Evolutionary conservation across 768 basidiomycete genomes (phyloP).

Genomic region (Tylopilus intermedius): DNA sequence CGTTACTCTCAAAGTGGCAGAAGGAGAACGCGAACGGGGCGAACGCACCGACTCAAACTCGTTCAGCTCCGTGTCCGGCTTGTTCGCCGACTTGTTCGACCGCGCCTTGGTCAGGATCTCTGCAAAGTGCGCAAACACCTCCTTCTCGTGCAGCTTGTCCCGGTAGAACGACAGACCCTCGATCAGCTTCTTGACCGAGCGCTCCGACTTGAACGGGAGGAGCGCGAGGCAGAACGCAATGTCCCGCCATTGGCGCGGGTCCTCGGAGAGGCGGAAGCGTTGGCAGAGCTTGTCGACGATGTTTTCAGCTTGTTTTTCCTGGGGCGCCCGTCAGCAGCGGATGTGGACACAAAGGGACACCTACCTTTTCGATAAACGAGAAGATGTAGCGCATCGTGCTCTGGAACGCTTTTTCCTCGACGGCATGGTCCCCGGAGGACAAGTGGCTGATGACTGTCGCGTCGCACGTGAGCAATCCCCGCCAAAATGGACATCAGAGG

Average conservation of each 20-base stretch:
- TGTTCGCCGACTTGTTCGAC: conserved; percentile 86
- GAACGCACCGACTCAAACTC: conserved; percentile 81
- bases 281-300: conserved; percentile 98
- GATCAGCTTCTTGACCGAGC: conserved; percentile 92
- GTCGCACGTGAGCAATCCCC: not conserved
- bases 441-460: conserved; percentile 85
- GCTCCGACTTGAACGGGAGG: conserved; percentile 94
- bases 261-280: conserved; percentile 83
- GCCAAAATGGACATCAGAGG: not conserved
- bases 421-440: conserved; percentile 83
- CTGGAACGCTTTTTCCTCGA: conserved; percentile 90
- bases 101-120: conserved; percentile 92
- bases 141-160: conserved; percentile 89
- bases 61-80: conserved; percentile 88
- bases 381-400: conserved; percentile 94
- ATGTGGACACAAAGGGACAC: conserved; percentile 4
- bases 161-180: conserved; percentile 90
- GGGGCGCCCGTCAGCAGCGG: not conserved
- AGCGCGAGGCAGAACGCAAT: conserved; percentile 93
- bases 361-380: conserved; percentile 91
- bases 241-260: conserved; percentile 94
- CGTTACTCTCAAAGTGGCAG: no score
- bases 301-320: conserved; percentile 98
- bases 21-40: no score
- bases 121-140: conserved; percentile 73